A percentile compares a stretch with the other conserved stretches of the same genome.
Conservation (phyloP, 2,329 filamentous ascomycete genomes). For the Botrytis paeoniae region DNA sequence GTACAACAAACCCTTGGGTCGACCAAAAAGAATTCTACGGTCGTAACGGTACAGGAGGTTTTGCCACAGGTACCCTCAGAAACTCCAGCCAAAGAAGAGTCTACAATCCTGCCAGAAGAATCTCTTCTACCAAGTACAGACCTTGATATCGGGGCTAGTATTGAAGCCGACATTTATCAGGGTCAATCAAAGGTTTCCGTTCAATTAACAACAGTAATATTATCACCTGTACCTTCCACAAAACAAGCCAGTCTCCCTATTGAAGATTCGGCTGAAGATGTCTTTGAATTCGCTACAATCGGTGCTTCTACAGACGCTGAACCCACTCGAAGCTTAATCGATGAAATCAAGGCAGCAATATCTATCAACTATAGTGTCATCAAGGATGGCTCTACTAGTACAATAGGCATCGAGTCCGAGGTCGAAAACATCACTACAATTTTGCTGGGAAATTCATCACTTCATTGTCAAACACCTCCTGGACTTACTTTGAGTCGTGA, state of each 20-base stretch:
- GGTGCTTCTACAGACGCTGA: neutral
- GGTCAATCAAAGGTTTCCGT: neutral
- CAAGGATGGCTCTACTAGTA: neutral
- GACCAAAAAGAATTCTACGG: neutral
- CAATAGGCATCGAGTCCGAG: no score
- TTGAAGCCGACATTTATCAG: no score
- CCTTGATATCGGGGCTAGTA: neutral
- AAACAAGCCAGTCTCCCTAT: neutral
- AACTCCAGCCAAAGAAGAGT: neutral
- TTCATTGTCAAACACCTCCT: neutral
- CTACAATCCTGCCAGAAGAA: neutral
- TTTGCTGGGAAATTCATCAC: neutral
- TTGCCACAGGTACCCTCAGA: neutral
- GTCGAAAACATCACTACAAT: neutral
- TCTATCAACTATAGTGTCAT: neutral
- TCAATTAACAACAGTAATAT: neutral
- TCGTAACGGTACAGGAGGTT: neutral
- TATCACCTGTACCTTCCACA: neutral
- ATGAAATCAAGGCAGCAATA: neutral
- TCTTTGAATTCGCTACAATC: neutral
- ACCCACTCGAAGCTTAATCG: neutral
- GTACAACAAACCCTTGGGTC: no score
- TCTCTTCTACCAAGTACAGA: neutral
- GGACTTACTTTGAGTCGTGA: neutral
- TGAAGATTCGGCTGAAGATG: neutral